A percentile compares a stretch with the other conserved stretches of the same genome.
Evolutionary conservation across 257 asterid species (phyloP).

Genomic region (Nemophila menziesii): DNA sequence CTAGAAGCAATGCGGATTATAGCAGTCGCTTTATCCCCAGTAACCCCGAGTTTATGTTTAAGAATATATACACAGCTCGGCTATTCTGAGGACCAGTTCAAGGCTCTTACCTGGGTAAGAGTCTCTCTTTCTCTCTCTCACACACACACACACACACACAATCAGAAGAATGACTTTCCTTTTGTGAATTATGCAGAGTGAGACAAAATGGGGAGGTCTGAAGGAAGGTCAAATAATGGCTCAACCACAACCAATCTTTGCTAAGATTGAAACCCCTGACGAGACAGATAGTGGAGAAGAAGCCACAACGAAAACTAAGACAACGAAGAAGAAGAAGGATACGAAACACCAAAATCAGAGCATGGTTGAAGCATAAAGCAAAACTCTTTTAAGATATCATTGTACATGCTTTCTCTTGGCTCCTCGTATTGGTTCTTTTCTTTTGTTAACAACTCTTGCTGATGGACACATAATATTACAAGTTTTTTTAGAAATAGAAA

Average conservation of each 20-base stretch:
- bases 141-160: neutral
- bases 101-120: constrained; percentile 59
- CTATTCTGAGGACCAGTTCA: constrained; percentile 65
- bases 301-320: constrained; percentile 31
- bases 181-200: constrained; percentile 38
- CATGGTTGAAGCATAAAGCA: constrained; percentile 51
- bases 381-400: too few relatives aligned
- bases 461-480: too few relatives aligned
- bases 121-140: constrained; percentile 14
- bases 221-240: constrained; percentile 64
- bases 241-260: constrained; percentile 65
- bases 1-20: constrained; percentile 76
- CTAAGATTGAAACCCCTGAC: constrained; percentile 51
- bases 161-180: constrained; percentile 1
- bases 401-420: too few relatives aligned
- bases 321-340: constrained; percentile 42
- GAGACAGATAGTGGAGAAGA: constrained; percentile 25
- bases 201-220: constrained; percentile 85
- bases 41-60: constrained; percentile 64
- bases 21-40: constrained; percentile 68
- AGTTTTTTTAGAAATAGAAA: too few relatives aligned
- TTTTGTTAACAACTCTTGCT: too few relatives aligned
- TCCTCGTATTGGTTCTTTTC: too few relatives aligned
- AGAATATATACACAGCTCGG: constrained; percentile 84
- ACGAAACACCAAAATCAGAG: constrained; percentile 27